Evolutionary conservation across 2,329 filamentous ascomycete genomes (phyloP), one percentile per base, ranked within the genome.

Genomic region (Podosphaera fusca): DNA sequence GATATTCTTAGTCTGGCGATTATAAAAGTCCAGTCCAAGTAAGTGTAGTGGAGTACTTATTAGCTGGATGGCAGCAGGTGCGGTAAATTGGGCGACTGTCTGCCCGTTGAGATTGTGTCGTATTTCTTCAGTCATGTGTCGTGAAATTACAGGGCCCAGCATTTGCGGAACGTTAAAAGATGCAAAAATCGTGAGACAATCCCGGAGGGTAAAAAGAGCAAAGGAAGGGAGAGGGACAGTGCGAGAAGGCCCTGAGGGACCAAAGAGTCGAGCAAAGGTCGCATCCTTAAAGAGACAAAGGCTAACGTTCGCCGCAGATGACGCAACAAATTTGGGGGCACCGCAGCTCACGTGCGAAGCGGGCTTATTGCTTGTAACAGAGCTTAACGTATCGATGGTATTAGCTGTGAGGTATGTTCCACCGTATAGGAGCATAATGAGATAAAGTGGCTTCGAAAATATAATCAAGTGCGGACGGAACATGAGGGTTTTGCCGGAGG

Each of bases 321-420:
- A 90, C 55, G 85, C 81, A 63, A 80, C 72, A 71, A 96, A 95
- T 68, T 95, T 95, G 60, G 78, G 70, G 0, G 81, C 77, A 57
- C 88, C 88, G 7, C 84, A 75, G 0, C 86, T 89, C 35, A 87
- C 81, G 62, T 73, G 69, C 4, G 74, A 72, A 5, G 84, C 77
- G 38, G 80, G 72, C 14, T 72, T 70, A 65, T 78, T 71, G 54
- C 72, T 69, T 12, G 80, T 63, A 1, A 84, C 87, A 4, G 86
- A 83, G 50, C 80, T 73, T 53, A 79, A 69, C 0, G 90, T 95
- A 72, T 96, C 90, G 67, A 95, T 80, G 10, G 77, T 71, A 72
- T 95, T 95, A 61, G 90, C 89, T 0, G 86, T 87, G 10, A 92
- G 72, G 72, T 95, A 95, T 59, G 90, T 96, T 62, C 85, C 83